A percentile compares a stretch with the other conserved stretches of the same genome.
Conservation (phyloP, 78 protist genomes). For the Dictyostelium discoideum region DNA sequence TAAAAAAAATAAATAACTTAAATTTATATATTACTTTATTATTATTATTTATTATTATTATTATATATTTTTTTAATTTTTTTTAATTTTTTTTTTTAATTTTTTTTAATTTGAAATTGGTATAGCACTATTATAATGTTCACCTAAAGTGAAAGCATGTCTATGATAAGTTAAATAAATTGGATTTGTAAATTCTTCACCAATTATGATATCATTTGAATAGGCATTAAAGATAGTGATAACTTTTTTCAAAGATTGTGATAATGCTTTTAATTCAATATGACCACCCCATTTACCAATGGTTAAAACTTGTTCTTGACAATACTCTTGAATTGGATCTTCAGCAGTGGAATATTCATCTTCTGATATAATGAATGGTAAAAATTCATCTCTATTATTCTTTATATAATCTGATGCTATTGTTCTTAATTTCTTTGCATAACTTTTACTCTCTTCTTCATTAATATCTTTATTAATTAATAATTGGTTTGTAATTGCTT, state of each 20-base stretch:
- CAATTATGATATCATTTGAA: conserved; percentile 59
- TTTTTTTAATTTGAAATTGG: conserved; percentile 20
- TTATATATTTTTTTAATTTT: not conserved
- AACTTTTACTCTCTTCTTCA: conserved; percentile 10
- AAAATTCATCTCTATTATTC: conserved; percentile 52
- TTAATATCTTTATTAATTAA: conserved; percentile 9
- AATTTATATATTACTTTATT: not conserved
- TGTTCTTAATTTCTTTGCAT: conserved; percentile 41
- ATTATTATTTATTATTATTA: not conserved
- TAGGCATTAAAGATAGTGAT: conserved; percentile 58
- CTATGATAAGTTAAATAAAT: conserved; percentile 67
- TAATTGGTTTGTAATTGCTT: conserved; percentile 69
- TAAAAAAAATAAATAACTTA: not conserved
- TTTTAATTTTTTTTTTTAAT: not conserved
- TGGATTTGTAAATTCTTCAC: conserved; percentile 44
- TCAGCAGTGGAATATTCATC: conserved; percentile 23
- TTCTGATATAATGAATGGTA: conserved; percentile 61
- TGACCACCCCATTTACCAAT: conserved; percentile 84
- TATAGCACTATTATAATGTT: conserved; percentile 76
- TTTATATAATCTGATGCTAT: conserved; percentile 61
- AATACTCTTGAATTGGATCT: conserved; percentile 57
- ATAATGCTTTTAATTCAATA: conserved; percentile 66
- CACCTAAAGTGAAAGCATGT: conserved; percentile 77
- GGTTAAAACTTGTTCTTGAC: conserved; percentile 49
- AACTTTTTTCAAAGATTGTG: conserved; percentile 37